phyloP scores from a whole-genome alignment of 768 basidiomycete genomes.

The Suillus sp. region DNA sequence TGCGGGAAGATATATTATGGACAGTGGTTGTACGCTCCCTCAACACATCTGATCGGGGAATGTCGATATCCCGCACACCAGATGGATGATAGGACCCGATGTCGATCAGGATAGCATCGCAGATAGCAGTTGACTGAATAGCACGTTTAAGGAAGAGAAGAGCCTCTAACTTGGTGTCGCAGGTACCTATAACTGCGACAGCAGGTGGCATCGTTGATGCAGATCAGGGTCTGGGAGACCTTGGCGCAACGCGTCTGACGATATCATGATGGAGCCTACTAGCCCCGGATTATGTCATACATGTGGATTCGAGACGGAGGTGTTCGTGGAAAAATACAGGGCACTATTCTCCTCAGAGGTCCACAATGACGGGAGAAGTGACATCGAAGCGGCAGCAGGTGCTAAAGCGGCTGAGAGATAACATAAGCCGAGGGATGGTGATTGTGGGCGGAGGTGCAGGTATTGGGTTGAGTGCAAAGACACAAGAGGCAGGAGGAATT shows the following conservation, averaged over 20 bases:
- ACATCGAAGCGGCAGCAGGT: constrained; percentile 23
- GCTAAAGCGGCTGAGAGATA: constrained; percentile 18
- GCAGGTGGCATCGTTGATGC: constrained; percentile 14
- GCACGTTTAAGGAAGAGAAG: constrained; percentile 26
- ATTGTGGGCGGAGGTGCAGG: constrained; percentile 32
- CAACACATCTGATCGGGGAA: constrained; percentile 25
- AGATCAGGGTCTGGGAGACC: neutral
- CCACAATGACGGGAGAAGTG: constrained; percentile 9
- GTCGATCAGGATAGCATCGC: constrained; percentile 32
- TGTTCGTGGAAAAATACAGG: neutral
- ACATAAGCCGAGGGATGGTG: constrained; percentile 20
- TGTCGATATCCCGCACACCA: constrained; percentile 21
- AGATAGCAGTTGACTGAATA: constrained; percentile 17
- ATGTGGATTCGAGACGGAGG: neutral
- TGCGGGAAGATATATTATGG: constrained; percentile 15
- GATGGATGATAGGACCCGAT: constrained; percentile 23
- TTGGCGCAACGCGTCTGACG: neutral
- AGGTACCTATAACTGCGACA: constrained; percentile 31
- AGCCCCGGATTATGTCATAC: constrained; percentile 24
- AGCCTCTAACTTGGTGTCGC: constrained; percentile 30
- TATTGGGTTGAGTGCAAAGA: constrained; percentile 30
- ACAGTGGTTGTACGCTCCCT: constrained; percentile 6
- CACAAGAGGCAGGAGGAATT: constrained; percentile 28
- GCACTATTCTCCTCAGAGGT: constrained; percentile 5
- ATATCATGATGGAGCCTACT: neutral